These are phyloP conservation scores for Raphanus raphanistrum DNA, from an alignment of 345 rosid species.

Conservation along the genomic window DNA sequence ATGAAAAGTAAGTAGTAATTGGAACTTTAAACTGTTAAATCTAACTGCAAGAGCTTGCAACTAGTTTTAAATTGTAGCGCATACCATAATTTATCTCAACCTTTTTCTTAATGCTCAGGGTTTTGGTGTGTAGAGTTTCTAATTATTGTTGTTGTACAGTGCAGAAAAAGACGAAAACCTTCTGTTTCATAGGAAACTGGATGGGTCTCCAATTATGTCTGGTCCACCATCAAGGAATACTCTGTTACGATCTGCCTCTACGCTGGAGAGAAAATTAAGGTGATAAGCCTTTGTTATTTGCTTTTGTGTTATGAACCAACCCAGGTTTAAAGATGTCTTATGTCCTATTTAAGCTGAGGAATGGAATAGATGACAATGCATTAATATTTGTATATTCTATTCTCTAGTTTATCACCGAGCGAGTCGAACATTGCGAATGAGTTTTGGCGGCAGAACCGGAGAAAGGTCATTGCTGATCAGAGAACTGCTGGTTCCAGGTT, in stretches of 20 bases:
- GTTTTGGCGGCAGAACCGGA: constrained; percentile 89
- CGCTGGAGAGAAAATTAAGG: constrained; percentile 77
- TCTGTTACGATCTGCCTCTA: constrained; percentile 57
- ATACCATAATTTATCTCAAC: constrained; percentile 17
- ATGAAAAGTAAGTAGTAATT: constrained; percentile 35
- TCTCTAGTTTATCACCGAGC: constrained; percentile 76
- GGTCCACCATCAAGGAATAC: constrained; percentile 73
- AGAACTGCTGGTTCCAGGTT: constrained; percentile 98
- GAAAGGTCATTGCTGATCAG: constrained; percentile 90
- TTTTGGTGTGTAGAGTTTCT: constrained; percentile 21
- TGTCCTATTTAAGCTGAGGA: constrained; percentile 7
- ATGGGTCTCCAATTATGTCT: constrained; percentile 62
- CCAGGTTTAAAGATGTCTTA: not conserved
- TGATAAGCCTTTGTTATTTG: constrained; percentile 29
- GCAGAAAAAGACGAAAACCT: constrained; percentile 82
- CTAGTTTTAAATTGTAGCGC: not conserved
- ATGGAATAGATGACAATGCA: constrained; percentile 4
- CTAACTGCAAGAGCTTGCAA: constrained; percentile 18
- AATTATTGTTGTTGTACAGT: constrained; percentile 46
- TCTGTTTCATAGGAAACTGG: constrained; percentile 62
- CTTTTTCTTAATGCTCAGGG: constrained; percentile 1
- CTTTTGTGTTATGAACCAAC: not conserved
- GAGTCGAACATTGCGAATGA: constrained; percentile 88
- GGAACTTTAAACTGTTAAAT: not conserved
- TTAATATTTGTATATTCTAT: constrained; percentile 25